Percentiles rank a stretch among this genome's conserved stretches.
These are phyloP conservation scores for Cochliopodium minus DNA, from an alignment of 208 protist species.

Conservation along the genomic window DNA sequence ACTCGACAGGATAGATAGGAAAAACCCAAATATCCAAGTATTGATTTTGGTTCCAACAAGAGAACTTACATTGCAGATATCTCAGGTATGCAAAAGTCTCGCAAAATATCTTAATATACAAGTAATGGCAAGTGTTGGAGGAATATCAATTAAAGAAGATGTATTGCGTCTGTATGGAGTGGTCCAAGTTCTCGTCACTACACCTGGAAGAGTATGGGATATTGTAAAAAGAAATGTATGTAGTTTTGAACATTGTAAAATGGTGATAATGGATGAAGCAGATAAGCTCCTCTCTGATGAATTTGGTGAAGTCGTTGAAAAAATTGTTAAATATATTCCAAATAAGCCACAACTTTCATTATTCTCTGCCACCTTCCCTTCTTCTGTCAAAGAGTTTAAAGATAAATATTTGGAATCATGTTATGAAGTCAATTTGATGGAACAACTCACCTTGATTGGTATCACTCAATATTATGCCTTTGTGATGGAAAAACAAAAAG, in stretches of 20 bases:
- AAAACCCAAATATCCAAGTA: constrained; percentile 75
- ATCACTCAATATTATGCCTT: constrained; percentile 98
- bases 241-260: constrained; percentile 66
- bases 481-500: constrained; percentile 94
- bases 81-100: constrained; percentile 91
- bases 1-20: constrained; percentile 82
- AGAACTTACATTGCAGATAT: constrained; percentile 92
- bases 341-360: constrained; percentile 75
- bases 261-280: constrained; percentile 94
- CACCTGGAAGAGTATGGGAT: constrained; percentile 90
- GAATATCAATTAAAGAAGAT: constrained; percentile 89
- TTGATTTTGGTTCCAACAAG: constrained; percentile 91
- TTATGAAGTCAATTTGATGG: constrained; percentile 97
- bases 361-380: constrained; percentile 95
- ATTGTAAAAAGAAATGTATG: constrained; percentile 83
- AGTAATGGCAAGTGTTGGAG: constrained; percentile 77
- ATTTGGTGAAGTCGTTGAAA: constrained; percentile 79
- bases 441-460: constrained; percentile 89
- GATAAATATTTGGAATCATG: constrained; percentile 74
- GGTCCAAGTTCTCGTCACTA: constrained; percentile 97
- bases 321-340: constrained; percentile 67
- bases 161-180: constrained; percentile 80
- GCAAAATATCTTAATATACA: constrained; percentile 84
- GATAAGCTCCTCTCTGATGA: constrained; percentile 92
- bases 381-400: constrained; percentile 75